These are phyloP conservation scores for Alternaria sp. DNA, from an alignment of 2,329 filamentous ascomycete genomes.

Conservation along the genomic window DNA sequence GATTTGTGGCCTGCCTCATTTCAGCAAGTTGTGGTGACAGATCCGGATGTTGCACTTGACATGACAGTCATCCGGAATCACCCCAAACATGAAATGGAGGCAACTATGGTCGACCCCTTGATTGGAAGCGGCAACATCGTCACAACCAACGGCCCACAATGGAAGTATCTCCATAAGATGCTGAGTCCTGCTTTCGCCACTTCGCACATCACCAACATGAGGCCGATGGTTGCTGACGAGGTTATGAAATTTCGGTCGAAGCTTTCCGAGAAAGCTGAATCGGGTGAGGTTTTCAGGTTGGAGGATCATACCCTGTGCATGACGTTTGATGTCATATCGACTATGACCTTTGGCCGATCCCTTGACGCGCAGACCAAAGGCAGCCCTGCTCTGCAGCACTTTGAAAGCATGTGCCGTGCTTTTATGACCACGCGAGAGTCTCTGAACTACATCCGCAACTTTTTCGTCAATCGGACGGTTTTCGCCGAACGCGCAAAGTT, in stretches of 20 bases:
- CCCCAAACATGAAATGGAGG: slow-evolving; percentile 38
- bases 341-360: slow-evolving; percentile 31
- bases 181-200: slow-evolving; percentile 46
- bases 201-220: slow-evolving; percentile 37
- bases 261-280: slow-evolving; percentile 24
- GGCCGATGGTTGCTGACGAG: slow-evolving; percentile 30
- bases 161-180: slow-evolving; percentile 46
- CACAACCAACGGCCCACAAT: slow-evolving; percentile 36
- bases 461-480: slow-evolving; percentile 16
- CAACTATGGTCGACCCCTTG: slow-evolving; percentile 28
- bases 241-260: slow-evolving; percentile 38
- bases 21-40: slow-evolving; percentile 41
- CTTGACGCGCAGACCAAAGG: slow-evolving; percentile 33
- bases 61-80: slow-evolving; percentile 44
- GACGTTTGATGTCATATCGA: slow-evolving; percentile 38
- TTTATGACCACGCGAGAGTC: slow-evolving; percentile 19
- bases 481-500: slow-evolving; percentile 26
- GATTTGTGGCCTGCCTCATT: slow-evolving; percentile 53
- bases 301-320: slow-evolving; percentile 29
- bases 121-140: slow-evolving; percentile 39
- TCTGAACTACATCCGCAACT: slow-evolving; percentile 28
- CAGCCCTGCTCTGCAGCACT: slow-evolving; percentile 25
- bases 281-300: slow-evolving; percentile 31
- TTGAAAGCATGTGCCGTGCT: slow-evolving; percentile 23
- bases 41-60: slow-evolving; percentile 48